Percentiles rank a stretch among this genome's conserved stretches.
These are phyloP conservation scores for Aspergillus candidus DNA, from an alignment of 2,329 filamentous ascomycete species.

Conservation along the genomic window DNA sequence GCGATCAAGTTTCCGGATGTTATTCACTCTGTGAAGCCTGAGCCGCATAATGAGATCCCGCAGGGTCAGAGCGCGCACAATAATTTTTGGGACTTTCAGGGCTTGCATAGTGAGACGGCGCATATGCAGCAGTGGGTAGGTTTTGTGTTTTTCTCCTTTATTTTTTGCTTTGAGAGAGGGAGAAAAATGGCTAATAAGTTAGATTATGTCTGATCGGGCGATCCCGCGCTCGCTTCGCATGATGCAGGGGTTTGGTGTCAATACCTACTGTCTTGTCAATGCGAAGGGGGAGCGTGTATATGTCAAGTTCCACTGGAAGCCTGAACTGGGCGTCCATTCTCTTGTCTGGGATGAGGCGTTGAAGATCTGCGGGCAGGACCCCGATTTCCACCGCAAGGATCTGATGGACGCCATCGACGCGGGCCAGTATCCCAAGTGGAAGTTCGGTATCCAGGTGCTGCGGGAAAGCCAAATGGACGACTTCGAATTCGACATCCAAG, in stretches of 20 bases:
- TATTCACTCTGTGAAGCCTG: slow-evolving; percentile 37
- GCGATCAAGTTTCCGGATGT: slow-evolving; percentile 38
- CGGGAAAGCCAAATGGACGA: slow-evolving; percentile 65
- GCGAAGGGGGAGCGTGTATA: slow-evolving; percentile 29
- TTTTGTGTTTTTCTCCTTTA: background rate
- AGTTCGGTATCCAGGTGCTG: slow-evolving; percentile 74
- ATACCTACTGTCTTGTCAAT: slow-evolving; percentile 30
- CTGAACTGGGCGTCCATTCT: slow-evolving; percentile 30
- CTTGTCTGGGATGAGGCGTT: slow-evolving; percentile 60
- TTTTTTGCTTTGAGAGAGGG: background rate
- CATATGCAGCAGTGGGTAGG: slow-evolving; percentile 31
- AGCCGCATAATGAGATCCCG: slow-evolving; percentile 38
- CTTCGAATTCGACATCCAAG: slow-evolving; percentile 80
- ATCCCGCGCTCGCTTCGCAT: slow-evolving; percentile 32
- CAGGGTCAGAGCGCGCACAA: slow-evolving; percentile 45
- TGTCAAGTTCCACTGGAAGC: slow-evolving; percentile 32
- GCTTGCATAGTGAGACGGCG: slow-evolving; percentile 28
- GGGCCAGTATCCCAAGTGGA: slow-evolving; percentile 68
- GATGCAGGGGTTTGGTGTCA: slow-evolving; percentile 35
- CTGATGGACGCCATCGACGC: slow-evolving; percentile 67
- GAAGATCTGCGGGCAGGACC: slow-evolving; percentile 67
- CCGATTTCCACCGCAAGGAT: slow-evolving; percentile 77
- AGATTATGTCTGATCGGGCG: slow-evolving; percentile 33
- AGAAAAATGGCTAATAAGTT: slow-evolving; percentile 1
- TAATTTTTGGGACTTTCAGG: slow-evolving; percentile 48